These are phyloP conservation scores for Psilocybe azurescens DNA, from an alignment of 768 basidiomycete species.

Conservation along the genomic window DNA sequence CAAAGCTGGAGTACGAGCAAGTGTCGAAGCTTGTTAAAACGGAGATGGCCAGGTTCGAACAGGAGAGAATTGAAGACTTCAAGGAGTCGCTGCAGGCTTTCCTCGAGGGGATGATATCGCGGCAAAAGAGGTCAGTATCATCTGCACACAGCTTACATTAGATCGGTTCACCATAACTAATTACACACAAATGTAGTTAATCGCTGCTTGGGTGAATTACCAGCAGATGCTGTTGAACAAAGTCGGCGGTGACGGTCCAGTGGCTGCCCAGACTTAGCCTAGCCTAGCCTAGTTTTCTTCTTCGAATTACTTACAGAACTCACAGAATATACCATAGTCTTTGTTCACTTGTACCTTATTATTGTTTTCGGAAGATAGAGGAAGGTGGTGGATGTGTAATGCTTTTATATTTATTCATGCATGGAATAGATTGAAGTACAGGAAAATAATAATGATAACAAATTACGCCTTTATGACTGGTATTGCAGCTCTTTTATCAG, in stretches of 20 bases:
- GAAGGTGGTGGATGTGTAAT: not conserved
- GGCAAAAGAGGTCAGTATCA: constrained; percentile 72
- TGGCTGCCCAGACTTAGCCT: not conserved
- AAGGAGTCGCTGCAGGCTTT: constrained; percentile 83
- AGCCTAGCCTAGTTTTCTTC: too few species aligned
- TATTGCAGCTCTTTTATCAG: not conserved
- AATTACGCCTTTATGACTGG: constrained; percentile 6
- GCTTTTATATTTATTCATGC: not conserved
- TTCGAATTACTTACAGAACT: not conserved
- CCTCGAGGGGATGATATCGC: constrained; percentile 83
- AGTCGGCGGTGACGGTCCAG: constrained; percentile 30
- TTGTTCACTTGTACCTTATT: not conserved
- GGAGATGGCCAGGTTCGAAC: constrained; percentile 91
- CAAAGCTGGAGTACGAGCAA: constrained; percentile 88
- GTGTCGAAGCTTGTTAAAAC: constrained; percentile 87
- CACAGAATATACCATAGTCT: not conserved
- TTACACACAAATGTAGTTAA: constrained; percentile 51
- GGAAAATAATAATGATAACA: constrained; percentile 13
- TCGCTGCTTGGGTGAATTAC: constrained; percentile 81
- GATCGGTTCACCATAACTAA: too few species aligned
- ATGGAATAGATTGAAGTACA: constrained; percentile 10
- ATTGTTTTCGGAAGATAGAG: not conserved
- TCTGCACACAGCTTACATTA: too few species aligned
- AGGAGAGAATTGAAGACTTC: constrained; percentile 93
- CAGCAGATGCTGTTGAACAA: constrained; percentile 72